Conservation (phyloP, 805 yeast species). For the Candida golubevii region DNA sequence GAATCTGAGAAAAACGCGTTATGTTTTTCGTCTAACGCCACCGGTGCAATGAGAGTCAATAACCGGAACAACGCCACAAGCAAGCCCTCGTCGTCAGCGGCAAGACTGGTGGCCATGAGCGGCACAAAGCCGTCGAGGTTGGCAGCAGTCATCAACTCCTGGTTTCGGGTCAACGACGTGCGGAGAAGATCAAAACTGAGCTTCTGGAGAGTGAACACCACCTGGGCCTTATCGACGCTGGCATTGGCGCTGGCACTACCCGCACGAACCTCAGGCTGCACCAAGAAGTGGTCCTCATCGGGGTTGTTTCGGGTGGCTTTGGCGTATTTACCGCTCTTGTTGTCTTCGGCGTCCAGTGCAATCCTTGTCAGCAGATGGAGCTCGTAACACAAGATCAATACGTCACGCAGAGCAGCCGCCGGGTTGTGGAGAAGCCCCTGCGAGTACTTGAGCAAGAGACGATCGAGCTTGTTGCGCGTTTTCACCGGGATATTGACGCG, state of each 20-base stretch:
- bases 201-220: constrained; percentile 60
- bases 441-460: constrained; percentile 69
- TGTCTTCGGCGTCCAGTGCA: background rate
- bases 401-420: constrained; percentile 51
- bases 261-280: constrained; percentile 31
- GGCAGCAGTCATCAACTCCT: constrained; percentile 51
- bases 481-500: constrained; percentile 62
- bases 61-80: constrained; percentile 63
- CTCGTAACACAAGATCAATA: constrained; percentile 70
- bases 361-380: constrained; percentile 50
- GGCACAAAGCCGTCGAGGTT: constrained; percentile 76
- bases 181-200: constrained; percentile 75
- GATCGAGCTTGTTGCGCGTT: constrained; percentile 72
- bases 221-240: constrained; percentile 52
- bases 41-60: constrained; percentile 52
- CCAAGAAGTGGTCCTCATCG: constrained; percentile 62
- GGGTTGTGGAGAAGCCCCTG: constrained; percentile 74
- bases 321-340: constrained; percentile 2
- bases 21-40: constrained; percentile 58
- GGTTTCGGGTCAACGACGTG: constrained; percentile 63
- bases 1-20: constrained; percentile 52
- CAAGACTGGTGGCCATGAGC: constrained; percentile 54
- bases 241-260: constrained; percentile 54
- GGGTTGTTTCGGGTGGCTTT: constrained; percentile 18
- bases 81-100: constrained; percentile 74